Conservation (phyloP, 139 green algal genomes). For the Chloropicon primus region DNA sequence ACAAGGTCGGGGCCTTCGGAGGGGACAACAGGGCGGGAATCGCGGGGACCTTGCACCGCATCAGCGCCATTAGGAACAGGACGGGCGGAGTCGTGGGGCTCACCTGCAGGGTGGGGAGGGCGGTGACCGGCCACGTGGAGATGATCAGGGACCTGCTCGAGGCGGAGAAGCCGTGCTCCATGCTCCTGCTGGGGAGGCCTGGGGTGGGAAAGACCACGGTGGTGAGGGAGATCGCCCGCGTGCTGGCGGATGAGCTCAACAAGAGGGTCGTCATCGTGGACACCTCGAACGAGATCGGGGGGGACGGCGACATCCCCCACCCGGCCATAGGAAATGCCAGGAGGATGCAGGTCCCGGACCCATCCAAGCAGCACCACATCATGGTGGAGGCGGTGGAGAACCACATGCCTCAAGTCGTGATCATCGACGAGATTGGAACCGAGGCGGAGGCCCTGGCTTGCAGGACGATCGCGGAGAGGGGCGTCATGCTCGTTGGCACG, state of each 20-base stretch:
- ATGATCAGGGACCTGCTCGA: constrained; percentile 86
- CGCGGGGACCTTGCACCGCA: constrained; percentile 74
- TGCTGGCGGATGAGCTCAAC: constrained; percentile 52
- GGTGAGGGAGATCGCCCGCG: constrained; percentile 72
- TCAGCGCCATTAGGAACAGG: constrained; percentile 78
- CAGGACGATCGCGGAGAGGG: constrained; percentile 90
- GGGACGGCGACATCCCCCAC: constrained; percentile 88
- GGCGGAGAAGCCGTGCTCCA: constrained; percentile 20
- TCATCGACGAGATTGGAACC: constrained; percentile 94
- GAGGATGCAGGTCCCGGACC: constrained; percentile 88
- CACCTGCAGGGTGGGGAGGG: constrained; percentile 87
- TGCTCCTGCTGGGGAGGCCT: constrained; percentile 72
- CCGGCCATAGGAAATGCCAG: constrained; percentile 76
- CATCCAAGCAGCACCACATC: constrained; percentile 72
- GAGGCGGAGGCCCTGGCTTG: constrained; percentile 89
- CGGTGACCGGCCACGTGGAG: constrained; percentile 79
- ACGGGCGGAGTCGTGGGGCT: constrained; percentile 75
- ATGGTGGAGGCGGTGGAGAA: constrained; percentile 98
- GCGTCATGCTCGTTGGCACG: constrained; percentile 87
- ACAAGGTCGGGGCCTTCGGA: constrained; percentile 62
- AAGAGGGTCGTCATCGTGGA: constrained; percentile 74
- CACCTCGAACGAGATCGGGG: constrained; percentile 91
- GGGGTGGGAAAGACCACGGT: constrained; percentile 90
- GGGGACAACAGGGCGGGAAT: constrained; percentile 87
- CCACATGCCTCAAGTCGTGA: constrained; percentile 83